Evolutionary conservation across 1,139 yeast species (phyloP), one percentile per base, ranked within the genome.

Genomic region (Tardiomyces digboiensis): DNA sequence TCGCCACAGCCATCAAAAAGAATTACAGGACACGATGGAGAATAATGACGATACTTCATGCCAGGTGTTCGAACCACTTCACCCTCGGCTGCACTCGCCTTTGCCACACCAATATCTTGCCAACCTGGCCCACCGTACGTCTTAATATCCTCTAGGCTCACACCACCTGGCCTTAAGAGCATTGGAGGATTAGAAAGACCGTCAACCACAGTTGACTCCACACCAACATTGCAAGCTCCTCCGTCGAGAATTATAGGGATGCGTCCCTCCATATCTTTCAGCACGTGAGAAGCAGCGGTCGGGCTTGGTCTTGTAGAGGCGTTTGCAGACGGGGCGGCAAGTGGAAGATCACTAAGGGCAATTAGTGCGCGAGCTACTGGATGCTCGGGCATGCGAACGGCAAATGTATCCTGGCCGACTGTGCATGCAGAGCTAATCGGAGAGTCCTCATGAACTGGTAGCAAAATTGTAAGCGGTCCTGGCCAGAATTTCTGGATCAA

Each of bases 301-400:
- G 97, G 96, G 38, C 95, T 84, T 1, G 98, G 98, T 45, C 87
- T 70, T 0, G 98, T 91, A 1, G 97, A 87, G 2, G 97, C 93
- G 63, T 91, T 91, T 7, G 98, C 98, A 1, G 95, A 85, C 0
- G 98, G 98, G 0, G 98, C 98, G 0, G 98, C 98, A 39, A 91
- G 65, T 0, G 98, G 97, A 1, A 83, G 74, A 52, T 87, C 95
- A 43, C 94, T 78, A n/a, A 84, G 56, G 1, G 88, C 85, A 43
- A 91, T 88, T 40, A 91, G 68, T 0, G 97, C 96, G 48, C 98
- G 70, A 0, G 98, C 97, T 1, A 91, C 76, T 1, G 93, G 88
- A 59, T 89, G 84, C 14, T 74, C 69, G 1, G 98, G 98, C 61
- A 91, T 72, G 45, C 98, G 72, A 1, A 88, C 94, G 0, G 97